phyloP scores from a whole-genome alignment of 1,284 basidiomycete species.

The Apiotrichum gamsii region DNA sequence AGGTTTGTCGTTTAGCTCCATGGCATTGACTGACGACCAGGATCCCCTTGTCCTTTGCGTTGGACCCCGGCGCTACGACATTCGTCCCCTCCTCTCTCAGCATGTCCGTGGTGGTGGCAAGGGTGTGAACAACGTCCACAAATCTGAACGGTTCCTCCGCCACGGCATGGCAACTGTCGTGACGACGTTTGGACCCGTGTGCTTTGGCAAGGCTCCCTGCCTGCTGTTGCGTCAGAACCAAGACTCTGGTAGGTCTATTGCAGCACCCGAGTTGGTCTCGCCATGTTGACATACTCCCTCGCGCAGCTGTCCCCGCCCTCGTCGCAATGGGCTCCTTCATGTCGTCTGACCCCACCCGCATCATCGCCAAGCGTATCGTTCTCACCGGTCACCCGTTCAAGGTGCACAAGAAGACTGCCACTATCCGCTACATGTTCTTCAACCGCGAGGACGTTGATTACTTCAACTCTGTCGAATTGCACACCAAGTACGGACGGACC shows the following conservation, averaged over 20 bases:
- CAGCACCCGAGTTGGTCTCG: too few relatives aligned
- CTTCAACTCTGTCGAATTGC: constrained; percentile 85
- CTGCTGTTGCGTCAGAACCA: constrained; percentile 52
- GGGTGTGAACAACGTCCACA: constrained; percentile 94
- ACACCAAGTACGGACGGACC: constrained; percentile 86
- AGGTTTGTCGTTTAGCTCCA: constrained; percentile 52
- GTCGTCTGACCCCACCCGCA: constrained; percentile 81
- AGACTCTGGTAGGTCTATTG: neutral
- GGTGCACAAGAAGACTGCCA: constrained; percentile 95
- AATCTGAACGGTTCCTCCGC: constrained; percentile 87
- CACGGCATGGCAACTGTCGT: constrained; percentile 74
- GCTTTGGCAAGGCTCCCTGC: constrained; percentile 80
- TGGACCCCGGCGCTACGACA: constrained; percentile 74
- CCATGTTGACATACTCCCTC: too few relatives aligned
- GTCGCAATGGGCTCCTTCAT: constrained; percentile 87
- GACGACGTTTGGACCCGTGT: constrained; percentile 81
- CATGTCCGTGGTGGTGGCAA: constrained; percentile 82
- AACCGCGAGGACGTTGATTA: constrained; percentile 86
- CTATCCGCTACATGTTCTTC: constrained; percentile 99
- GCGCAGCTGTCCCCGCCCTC: constrained; percentile 61
- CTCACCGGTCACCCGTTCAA: constrained; percentile 96
- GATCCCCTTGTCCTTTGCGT: constrained; percentile 84
- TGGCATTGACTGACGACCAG: constrained; percentile 45
- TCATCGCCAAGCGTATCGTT: constrained; percentile 87
- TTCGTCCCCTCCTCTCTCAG: constrained; percentile 87